These are phyloP conservation scores for Zizania palustris DNA, from an alignment of 202 grass and related monocot species.

Conservation along the genomic window DNA sequence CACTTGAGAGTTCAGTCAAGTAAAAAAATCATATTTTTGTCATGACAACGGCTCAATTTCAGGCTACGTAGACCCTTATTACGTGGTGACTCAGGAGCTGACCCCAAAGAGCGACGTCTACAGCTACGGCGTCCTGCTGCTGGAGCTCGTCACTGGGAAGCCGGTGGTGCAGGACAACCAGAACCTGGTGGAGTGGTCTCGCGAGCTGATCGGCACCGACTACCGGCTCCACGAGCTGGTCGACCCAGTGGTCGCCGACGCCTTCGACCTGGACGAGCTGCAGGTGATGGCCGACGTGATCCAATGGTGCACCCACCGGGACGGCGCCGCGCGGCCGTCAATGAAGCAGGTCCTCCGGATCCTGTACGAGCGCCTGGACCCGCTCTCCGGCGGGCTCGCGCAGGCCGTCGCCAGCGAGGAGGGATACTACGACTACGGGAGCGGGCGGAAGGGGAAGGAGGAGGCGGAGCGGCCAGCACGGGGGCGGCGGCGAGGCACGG, in stretches of 20 bases:
- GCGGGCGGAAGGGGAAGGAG: constrained; percentile 46
- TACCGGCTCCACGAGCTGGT: constrained; percentile 71
- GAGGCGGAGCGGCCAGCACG: constrained; percentile 34
- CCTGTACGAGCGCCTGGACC: constrained; percentile 82
- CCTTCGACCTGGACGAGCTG: constrained; percentile 80
- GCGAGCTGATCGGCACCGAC: constrained; percentile 64
- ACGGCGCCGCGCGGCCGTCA: constrained; percentile 69
- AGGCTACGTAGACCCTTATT: constrained; percentile 87
- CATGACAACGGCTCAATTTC: constrained; percentile 20
- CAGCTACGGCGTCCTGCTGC: constrained; percentile 78
- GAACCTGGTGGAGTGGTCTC: constrained; percentile 74
- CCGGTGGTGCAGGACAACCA: constrained; percentile 40
- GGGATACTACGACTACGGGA: constrained; percentile 56
- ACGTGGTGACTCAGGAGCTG: constrained; percentile 59
- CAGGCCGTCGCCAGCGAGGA: constrained; percentile 65
- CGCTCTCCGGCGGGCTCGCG: constrained; percentile 64
- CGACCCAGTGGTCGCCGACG: constrained; percentile 67
- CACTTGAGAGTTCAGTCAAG: background rate
- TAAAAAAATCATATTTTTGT: background rate
- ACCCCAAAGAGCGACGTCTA: constrained; percentile 87
- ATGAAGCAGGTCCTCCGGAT: constrained; percentile 96
- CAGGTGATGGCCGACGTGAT: constrained; percentile 79
- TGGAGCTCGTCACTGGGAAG: constrained; percentile 89
- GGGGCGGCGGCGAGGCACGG: constrained; percentile 51
- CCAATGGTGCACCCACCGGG: constrained; percentile 77